Evolutionary conservation across 192 early-diverging fungal species (phyloP).

Genomic region (Chytriomyces sp.): DNA sequence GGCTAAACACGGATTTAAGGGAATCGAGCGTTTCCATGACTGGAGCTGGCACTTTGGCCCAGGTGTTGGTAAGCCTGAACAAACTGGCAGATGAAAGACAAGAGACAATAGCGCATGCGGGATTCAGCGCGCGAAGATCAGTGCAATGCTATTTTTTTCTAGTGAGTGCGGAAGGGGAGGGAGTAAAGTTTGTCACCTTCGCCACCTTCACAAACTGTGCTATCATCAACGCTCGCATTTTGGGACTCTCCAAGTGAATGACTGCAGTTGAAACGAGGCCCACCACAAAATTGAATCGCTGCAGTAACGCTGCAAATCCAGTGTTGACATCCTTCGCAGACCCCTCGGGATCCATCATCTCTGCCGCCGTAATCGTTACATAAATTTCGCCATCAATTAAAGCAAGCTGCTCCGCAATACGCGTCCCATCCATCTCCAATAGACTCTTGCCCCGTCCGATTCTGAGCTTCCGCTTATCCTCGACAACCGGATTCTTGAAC

Average conservation of each 20-base stretch:
- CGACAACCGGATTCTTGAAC: not conserved
- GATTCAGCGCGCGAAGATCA: slow-evolving; percentile 3
- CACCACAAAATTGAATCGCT: slow-evolving; percentile 34
- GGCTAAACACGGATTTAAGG: slow-evolving; percentile 1
- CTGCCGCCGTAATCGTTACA: slow-evolving; percentile 2
- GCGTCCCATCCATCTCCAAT: not conserved
- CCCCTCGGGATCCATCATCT: slow-evolving; percentile 11
- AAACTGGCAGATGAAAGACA: slow-evolving; percentile 14
- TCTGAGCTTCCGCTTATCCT: not conserved
- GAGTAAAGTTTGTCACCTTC: slow-evolving; percentile 8
- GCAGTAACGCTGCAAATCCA: slow-evolving; percentile 4
- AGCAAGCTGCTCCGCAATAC: slow-evolving; percentile 18
- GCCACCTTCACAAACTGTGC: slow-evolving; percentile 25
- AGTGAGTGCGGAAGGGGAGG: not conserved
- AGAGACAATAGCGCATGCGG: slow-evolving; percentile 19
- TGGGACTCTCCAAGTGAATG: slow-evolving; percentile 10
- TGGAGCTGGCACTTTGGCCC: slow-evolving; percentile 12
- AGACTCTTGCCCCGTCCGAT: not conserved
- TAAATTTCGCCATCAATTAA: slow-evolving; percentile 25
- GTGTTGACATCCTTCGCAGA: not conserved
- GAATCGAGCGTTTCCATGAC: not conserved
- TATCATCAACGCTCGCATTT: slow-evolving; percentile 18
- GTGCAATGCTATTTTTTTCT: slow-evolving; percentile 9
- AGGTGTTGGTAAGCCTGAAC: slow-evolving; percentile 13
- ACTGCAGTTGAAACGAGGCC: slow-evolving; percentile 26